Base-by-base conservation (phyloP, 2,329 filamentous ascomycete species). In the Phaeosphaeria sp. region DNA sequence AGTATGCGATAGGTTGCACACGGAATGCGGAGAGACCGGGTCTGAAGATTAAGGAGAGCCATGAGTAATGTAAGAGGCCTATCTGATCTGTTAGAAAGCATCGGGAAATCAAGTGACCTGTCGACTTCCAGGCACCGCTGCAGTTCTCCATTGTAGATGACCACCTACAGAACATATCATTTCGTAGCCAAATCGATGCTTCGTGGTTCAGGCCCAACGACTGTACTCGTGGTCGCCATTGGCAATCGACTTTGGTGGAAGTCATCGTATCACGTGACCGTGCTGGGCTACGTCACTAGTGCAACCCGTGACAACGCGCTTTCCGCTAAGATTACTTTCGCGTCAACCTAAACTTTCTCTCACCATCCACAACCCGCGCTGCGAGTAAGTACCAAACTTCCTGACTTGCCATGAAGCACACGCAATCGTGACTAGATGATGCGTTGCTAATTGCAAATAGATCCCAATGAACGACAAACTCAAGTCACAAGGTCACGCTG, bases 381-480 rank as follows among this genome's bases (percentile, higher is more conserved):
- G 62, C 68, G 63, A 67, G 68, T 72, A 69, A 56, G 68, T 68
- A 36, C 39, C 41, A 22, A 25, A 21, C 18, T 22, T 22, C 6
- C 36, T 17, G 36, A 5, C 11, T 41, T 41, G 36, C 36, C 13
- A 17, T 15, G 15, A 18, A 25, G 11, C 20, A 20, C 17, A 17
- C 33, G 18, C 30, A 23, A 21, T 23, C 21, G 11, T 39, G 43
- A 25, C n/a, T 44, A 46, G 9, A 41, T 46, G 33, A 56, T 52
- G 52, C 47, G 27, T 47, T 55, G 49, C 63, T 65, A 30, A 68
- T 42, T 15, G 4, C 3, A n/a, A n/a, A 10, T 36, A 71, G 67
- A 66, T 69, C 68, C 64, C 68, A 51, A 50, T 71, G 68, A 71
- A 68, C 66, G 68, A 71, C 65, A 71, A 71, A 54, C 43, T 52